Percentiles rank a stretch among this genome's conserved stretches.
phyloP scores from a whole-genome alignment of 441 rosid species.

The Euphorbia neoarborescens region DNA sequence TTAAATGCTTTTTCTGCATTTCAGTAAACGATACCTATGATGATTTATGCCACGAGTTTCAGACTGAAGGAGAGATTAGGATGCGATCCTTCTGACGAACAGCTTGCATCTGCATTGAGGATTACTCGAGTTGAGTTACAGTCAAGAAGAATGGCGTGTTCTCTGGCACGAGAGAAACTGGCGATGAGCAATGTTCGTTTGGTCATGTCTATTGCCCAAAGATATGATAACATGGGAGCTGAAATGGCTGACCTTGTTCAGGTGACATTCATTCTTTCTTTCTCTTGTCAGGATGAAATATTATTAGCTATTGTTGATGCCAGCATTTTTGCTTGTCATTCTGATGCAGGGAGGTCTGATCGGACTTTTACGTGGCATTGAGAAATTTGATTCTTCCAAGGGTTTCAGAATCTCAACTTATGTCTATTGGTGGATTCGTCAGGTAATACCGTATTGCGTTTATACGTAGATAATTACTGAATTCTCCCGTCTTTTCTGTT shows the following conservation, averaged over 20 bases:
- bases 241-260: constrained; percentile 98
- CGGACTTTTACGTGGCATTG: constrained; percentile 87
- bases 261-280: constrained; percentile 40
- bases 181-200: constrained; percentile 96
- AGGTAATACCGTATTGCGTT: constrained; percentile 36
- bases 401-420: constrained; percentile 95
- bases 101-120: constrained; percentile 70
- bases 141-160: constrained; percentile 51
- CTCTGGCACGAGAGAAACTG: constrained; percentile 80
- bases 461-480: background rate
- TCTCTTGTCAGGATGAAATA: background rate
- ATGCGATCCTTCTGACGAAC: constrained; percentile 75
- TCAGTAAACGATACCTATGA: background rate
- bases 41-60: background rate
- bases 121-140: constrained; percentile 64
- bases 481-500: background rate
- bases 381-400: constrained; percentile 85
- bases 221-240: constrained; percentile 75
- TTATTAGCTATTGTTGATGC: background rate
- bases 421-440: constrained; percentile 99
- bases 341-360: constrained; percentile 75
- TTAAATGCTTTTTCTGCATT: background rate
- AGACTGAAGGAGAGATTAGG: constrained; percentile 82
- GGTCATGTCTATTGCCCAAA: constrained; percentile 90
- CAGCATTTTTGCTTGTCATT: background rate